Percentiles rank a stretch among this genome's conserved stretches.
Evolutionary conservation across 108 stramenopile genomes (phyloP).

Genomic region (Cyclotella cryptica): DNA sequence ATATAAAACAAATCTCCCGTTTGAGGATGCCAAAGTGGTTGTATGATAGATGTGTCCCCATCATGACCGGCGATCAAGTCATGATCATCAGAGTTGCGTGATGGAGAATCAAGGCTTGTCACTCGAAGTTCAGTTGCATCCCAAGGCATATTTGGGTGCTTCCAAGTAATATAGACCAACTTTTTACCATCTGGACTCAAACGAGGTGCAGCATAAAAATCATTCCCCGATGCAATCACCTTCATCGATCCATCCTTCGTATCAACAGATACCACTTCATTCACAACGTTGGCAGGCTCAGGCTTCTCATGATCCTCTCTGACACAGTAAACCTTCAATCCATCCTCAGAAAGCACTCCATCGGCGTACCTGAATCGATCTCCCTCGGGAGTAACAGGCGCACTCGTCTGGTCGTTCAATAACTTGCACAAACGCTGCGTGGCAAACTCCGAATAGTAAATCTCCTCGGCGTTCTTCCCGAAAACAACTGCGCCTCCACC

Average conservation of each 20-base stretch:
- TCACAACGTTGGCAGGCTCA: conserved; percentile 64
- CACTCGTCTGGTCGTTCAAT: not conserved
- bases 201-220: conserved; percentile 72
- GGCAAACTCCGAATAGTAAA: conserved; percentile 70
- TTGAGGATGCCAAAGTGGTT: conserved; percentile 67
- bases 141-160: conserved; percentile 91
- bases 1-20: conserved; percentile 68
- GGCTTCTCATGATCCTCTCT: conserved; percentile 54
- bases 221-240: conserved; percentile 70
- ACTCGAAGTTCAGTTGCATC: conserved; percentile 68
- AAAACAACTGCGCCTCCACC: conserved; percentile 73
- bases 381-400: conserved; percentile 37
- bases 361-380: conserved; percentile 72
- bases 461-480: conserved; percentile 26
- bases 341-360: conserved; percentile 36
- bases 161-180: conserved; percentile 75
- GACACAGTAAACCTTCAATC: conserved; percentile 40
- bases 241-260: conserved; percentile 37
- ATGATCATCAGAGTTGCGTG: conserved; percentile 31
- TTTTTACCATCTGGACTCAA: conserved; percentile 54
- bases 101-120: conserved; percentile 20
- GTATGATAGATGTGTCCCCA: conserved; percentile 71
- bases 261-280: conserved; percentile 65
- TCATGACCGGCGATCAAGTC: conserved; percentile 62
- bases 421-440: conserved; percentile 55